These are phyloP conservation scores for Trichoderma atroviride DNA, from an alignment of 2,329 filamentous ascomycete species.

Conservation along the genomic window DNA sequence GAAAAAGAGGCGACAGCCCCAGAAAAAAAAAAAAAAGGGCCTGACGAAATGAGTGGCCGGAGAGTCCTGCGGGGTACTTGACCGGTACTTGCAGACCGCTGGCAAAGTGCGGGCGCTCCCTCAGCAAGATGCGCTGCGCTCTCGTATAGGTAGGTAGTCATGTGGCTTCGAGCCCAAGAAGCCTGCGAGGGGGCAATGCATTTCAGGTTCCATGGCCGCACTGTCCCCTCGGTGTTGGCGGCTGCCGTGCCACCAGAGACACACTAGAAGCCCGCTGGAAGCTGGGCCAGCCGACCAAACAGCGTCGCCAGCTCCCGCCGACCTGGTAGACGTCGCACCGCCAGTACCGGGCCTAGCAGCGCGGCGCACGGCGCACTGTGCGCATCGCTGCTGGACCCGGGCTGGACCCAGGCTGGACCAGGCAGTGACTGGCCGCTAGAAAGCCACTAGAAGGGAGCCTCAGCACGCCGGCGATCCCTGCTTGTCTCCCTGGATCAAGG, in stretches of 20 bases:
- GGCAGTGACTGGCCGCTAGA: conserved; percentile 26
- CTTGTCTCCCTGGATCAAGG: not conserved
- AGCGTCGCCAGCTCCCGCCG: not conserved
- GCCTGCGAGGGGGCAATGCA: conserved; percentile 2
- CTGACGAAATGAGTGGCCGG: not conserved
- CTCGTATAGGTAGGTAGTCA: conserved; percentile 18
- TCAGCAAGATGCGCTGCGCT: not conserved
- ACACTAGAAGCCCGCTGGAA: conserved; percentile 26
- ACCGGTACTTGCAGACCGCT: conserved; percentile 19
- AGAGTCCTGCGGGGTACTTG: conserved; percentile 18
- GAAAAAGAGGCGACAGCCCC: not conserved
- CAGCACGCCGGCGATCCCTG: conserved; percentile 22
- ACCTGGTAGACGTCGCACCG: not conserved
- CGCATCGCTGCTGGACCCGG: not conserved
- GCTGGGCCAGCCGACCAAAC: conserved; percentile 4
- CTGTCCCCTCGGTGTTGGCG: conserved; percentile 23
- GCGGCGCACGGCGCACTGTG: not conserved
- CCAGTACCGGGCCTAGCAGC: not conserved
- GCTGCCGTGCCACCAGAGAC: conserved; percentile 10
- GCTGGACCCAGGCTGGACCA: not conserved
- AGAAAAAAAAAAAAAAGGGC: not conserved
- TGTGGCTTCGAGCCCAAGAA: not conserved
- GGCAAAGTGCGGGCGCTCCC: not conserved
- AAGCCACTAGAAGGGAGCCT: conserved; percentile 29
- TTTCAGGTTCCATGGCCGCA: not conserved